Evolutionary conservation across 495 filamentous ascomycete species (phyloP).

Genomic region (Cryomyces minteri): DNA sequence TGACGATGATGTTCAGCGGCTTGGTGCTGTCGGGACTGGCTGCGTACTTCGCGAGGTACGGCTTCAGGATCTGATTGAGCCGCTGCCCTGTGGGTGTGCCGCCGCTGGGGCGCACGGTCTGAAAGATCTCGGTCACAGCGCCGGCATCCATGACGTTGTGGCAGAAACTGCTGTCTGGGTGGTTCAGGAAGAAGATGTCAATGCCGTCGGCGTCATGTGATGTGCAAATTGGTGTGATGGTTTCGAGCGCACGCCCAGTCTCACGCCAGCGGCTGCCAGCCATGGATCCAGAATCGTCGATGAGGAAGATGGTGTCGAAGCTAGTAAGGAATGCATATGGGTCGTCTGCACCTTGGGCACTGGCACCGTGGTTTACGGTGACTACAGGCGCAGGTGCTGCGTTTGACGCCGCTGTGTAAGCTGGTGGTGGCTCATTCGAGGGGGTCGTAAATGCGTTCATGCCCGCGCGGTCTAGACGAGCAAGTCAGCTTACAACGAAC

Average conservation of each 20-base stretch:
- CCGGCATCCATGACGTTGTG: conserved; percentile 32
- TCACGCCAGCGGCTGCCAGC: conserved; percentile 59
- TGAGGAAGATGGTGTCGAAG: conserved; percentile 86
- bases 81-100: conserved; percentile 61
- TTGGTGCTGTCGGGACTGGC: conserved; percentile 35
- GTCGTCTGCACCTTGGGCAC: conserved; percentile 28
- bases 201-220: conserved; percentile 79
- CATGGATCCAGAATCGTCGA: conserved; percentile 91
- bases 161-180: conserved; percentile 26
- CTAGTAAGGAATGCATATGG: conserved; percentile 63
- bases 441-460: conserved; percentile 21
- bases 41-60: conserved; percentile 36
- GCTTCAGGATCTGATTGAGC: conserved; percentile 52
- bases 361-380: conserved; percentile 3
- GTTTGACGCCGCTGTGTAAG: conserved; percentile 23
- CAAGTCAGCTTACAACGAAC: too few relatives aligned
- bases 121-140: conserved; percentile 48
- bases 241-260: conserved; percentile 47
- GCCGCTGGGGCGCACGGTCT: conserved; percentile 38
- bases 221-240: conserved; percentile 75
- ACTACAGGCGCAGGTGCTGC: conserved; percentile 1
- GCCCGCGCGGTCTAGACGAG: conserved; percentile 12
- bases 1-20: conserved; percentile 82
- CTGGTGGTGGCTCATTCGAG: conserved; percentile 27
- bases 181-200: conserved; percentile 87